These are phyloP conservation scores for Sporothrix phasma DNA, from an alignment of 2,329 filamentous ascomycete genomes.

Conservation along the genomic window DNA sequence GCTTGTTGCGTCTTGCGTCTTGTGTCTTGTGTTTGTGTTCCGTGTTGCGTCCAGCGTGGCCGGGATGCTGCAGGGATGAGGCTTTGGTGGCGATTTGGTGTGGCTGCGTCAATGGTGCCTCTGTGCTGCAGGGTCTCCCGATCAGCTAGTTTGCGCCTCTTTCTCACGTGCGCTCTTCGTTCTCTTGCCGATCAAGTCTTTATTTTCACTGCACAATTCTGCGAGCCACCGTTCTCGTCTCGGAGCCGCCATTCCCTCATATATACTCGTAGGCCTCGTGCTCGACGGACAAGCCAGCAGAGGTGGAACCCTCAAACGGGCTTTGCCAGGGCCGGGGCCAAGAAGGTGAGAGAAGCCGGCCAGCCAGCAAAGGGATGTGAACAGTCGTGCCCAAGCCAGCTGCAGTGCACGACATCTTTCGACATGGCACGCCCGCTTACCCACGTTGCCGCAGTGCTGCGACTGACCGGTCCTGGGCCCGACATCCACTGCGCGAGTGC, in stretches of 20 bases:
- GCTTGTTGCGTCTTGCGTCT: too few species aligned
- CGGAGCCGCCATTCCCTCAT: background rate
- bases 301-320: background rate
- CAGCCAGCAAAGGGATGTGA: background rate
- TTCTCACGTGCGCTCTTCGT: background rate
- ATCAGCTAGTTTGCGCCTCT: too few species aligned
- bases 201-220: background rate
- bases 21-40: too few species aligned
- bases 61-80: too few species aligned
- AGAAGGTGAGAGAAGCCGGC: background rate
- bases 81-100: too few species aligned
- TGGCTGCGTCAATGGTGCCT: background rate
- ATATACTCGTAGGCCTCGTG: background rate
- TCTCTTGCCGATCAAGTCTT: background rate
- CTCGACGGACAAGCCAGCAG: background rate
- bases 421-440: background rate
- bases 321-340: background rate
- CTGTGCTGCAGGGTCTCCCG: background rate
- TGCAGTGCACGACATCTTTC: background rate
- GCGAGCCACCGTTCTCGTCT: too few species aligned
- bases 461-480: background rate
- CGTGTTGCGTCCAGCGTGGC: too few species aligned
- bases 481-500: too few species aligned
- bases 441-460: background rate
- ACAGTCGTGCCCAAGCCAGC: background rate